These are phyloP conservation scores for Fusarium citri DNA, from an alignment of 2,329 filamentous ascomycete species.

Conservation along the genomic window DNA sequence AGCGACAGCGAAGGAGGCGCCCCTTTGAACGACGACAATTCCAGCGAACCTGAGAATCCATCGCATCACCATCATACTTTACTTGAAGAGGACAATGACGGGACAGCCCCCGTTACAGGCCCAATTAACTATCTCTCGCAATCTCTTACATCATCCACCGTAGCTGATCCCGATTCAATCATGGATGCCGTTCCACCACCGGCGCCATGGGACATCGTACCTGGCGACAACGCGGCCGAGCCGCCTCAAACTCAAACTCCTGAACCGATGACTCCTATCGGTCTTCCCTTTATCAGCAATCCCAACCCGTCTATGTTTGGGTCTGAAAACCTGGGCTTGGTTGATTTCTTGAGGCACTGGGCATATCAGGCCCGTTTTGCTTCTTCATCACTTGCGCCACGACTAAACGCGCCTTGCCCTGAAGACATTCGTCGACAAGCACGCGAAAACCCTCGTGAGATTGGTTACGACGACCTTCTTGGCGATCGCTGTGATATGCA, in stretches of 20 bases:
- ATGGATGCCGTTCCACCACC: conserved; percentile 37
- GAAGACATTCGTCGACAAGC: conserved; percentile 51
- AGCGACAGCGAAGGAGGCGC: conserved; percentile 52
- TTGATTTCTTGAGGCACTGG: conserved; percentile 65
- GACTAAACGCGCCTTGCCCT: conserved; percentile 44
- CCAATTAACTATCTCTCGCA: conserved; percentile 32
- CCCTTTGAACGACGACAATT: conserved; percentile 37
- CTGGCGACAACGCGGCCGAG: background rate
- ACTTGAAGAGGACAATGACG: conserved; percentile 28
- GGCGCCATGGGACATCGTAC: conserved; percentile 23
- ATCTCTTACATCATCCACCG: conserved; percentile 14
- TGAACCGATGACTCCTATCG: conserved; percentile 8
- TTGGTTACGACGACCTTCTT: conserved; percentile 60
- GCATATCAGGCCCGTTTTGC: conserved; percentile 49
- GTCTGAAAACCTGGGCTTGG: conserved; percentile 62
- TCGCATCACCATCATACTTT: conserved; percentile 16
- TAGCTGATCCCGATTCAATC: conserved; percentile 12
- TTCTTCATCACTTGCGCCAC: conserved; percentile 36
- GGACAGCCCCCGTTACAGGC: conserved; percentile 8
- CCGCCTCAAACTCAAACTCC: conserved; percentile 5
- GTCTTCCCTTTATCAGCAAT: conserved; percentile 46
- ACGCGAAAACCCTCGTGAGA: conserved; percentile 31
- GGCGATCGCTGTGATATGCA: conserved; percentile 70
- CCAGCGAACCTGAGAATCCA: conserved; percentile 15
- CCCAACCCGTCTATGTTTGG: conserved; percentile 55